Conservation (phyloP, 306 rosid species). For the Herpetospermum pedunculosum region DNA sequence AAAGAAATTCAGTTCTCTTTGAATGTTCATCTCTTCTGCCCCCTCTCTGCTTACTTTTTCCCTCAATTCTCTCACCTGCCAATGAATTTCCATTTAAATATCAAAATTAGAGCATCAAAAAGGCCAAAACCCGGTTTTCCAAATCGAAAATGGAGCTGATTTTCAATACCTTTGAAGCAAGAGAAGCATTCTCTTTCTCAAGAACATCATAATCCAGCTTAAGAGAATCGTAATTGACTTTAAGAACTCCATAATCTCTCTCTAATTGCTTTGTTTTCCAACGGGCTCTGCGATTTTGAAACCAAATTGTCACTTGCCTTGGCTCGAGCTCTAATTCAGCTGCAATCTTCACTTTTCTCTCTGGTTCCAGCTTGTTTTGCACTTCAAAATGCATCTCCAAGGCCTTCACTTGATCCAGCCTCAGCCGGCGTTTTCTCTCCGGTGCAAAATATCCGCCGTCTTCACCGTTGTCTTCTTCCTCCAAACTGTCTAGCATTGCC, state of each 20-base stretch:
- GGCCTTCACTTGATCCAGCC: constrained; percentile 52
- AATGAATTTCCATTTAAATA: neutral
- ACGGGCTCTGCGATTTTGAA: constrained; percentile 77
- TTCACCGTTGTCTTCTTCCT: constrained; percentile 48
- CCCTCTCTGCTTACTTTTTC: constrained; percentile 21
- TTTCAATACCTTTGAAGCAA: constrained; percentile 29
- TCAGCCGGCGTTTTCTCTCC: constrained; percentile 49
- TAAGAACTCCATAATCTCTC: constrained; percentile 47
- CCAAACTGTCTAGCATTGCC: constrained; percentile 54
- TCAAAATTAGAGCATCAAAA: neutral
- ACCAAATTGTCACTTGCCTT: constrained; percentile 77
- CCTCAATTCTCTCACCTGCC: constrained; percentile 45
- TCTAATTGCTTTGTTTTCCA: constrained; percentile 73
- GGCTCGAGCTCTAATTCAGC: constrained; percentile 57
- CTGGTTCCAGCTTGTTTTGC: constrained; percentile 73
- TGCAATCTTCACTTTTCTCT: constrained; percentile 49
- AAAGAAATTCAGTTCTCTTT: constrained; percentile 21
- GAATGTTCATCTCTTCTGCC: constrained; percentile 10
- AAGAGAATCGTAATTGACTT: constrained; percentile 41
- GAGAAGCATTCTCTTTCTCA: constrained; percentile 36
- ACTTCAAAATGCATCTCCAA: constrained; percentile 53
- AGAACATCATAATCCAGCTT: constrained; percentile 34
- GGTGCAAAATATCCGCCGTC: constrained; percentile 13
- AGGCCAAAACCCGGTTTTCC: neutral
- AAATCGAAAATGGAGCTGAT: neutral